Percentiles rank a stretch among this genome's conserved stretches.
phyloP scores from a whole-genome alignment of 2,329 filamentous ascomycete species.

The Nakataea oryzae region DNA sequence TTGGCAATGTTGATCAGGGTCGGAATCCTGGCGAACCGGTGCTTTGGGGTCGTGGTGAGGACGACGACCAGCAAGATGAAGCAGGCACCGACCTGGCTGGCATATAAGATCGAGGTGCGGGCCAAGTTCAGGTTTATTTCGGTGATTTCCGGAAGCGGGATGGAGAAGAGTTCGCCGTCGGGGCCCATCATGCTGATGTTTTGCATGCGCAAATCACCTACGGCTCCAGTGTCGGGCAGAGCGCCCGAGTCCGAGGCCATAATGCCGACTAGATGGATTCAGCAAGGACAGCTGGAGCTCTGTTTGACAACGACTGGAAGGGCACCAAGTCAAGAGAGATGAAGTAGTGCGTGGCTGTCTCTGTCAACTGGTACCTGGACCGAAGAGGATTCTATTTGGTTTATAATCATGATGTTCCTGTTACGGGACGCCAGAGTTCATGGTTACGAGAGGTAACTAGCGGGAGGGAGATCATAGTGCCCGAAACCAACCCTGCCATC shows the following conservation, averaged over 20 bases:
- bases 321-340: neutral
- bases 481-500: no score
- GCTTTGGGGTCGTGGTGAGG: slow-evolving; percentile 52
- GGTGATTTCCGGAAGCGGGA: slow-evolving; percentile 8
- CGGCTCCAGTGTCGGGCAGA: neutral
- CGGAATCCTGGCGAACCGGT: slow-evolving; percentile 53
- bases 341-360: neutral
- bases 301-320: no score
- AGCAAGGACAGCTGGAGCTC: neutral
- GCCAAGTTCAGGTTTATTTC: neutral
- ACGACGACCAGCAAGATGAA: slow-evolving; percentile 55
- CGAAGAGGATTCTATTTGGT: neutral
- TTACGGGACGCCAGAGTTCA: neutral
- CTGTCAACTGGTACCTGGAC: neutral
- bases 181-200: neutral
- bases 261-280: neutral
- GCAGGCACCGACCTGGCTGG: slow-evolving; percentile 21
- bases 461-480: no score
- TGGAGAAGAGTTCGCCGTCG: slow-evolving; percentile 1
- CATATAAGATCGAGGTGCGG: slow-evolving; percentile 10
- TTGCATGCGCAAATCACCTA: neutral
- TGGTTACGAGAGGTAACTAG: neutral
- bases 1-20: slow-evolving; percentile 55
- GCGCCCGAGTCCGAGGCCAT: neutral
- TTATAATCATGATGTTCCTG: neutral